Percentiles rank a stretch among this genome's conserved stretches.
These are phyloP conservation scores for Diaporthe capsici DNA, from an alignment of 2,329 filamentous ascomycete species.

Conservation along the genomic window DNA sequence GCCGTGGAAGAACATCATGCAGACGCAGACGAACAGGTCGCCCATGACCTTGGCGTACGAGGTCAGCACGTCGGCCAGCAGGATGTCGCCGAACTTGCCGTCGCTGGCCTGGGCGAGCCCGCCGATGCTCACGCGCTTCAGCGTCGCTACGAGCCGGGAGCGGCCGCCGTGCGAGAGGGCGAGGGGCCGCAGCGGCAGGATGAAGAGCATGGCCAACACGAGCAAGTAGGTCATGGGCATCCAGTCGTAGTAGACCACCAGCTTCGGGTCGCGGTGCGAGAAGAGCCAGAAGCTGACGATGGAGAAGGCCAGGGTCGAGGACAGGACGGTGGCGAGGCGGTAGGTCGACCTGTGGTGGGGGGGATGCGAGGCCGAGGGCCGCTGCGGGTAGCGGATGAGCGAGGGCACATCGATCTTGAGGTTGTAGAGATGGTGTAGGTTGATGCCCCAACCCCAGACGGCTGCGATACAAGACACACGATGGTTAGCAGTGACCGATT, in stretches of 20 bases:
- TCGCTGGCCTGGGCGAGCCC: conserved; percentile 89
- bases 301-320: conserved; percentile 77
- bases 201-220: conserved; percentile 78
- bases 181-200: conserved; percentile 78
- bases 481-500: conserved; percentile 33
- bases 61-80: conserved; percentile 94
- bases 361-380: conserved; percentile 77
- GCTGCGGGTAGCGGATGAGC: conserved; percentile 87
- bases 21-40: conserved; percentile 89
- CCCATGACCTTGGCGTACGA: conserved; percentile 94
- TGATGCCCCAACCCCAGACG: conserved; percentile 95
- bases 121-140: conserved; percentile 85
- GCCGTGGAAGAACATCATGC: conserved; percentile 83
- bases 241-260: conserved; percentile 85
- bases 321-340: conserved; percentile 84
- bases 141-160: conserved; percentile 79
- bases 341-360: conserved; percentile 88
- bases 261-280: conserved; percentile 77
- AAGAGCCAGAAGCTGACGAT: conserved; percentile 87
- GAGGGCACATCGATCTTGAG: conserved; percentile 89
- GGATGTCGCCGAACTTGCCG: conserved; percentile 94
- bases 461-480: conserved; percentile 62
- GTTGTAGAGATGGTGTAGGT: conserved; percentile 87
- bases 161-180: conserved; percentile 77
- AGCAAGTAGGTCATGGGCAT: conserved; percentile 88